Evolutionary conservation across 164 flowering plant genomes (phyloP), one percentile per base, ranked within the genome.

Genomic region (Sextonia rubra): DNA sequence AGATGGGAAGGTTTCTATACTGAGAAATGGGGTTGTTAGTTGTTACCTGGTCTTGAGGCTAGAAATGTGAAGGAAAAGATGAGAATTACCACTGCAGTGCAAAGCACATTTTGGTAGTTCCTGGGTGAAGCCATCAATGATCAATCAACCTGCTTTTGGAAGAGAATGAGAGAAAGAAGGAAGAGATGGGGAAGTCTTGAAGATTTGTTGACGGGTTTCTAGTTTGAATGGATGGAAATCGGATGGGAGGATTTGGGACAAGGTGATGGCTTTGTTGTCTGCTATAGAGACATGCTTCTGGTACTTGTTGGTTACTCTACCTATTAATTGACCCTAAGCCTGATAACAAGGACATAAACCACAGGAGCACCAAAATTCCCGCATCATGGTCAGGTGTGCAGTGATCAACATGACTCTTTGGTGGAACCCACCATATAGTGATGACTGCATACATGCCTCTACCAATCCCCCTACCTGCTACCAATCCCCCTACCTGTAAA

Each of bases 11-110:
- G 14, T 63, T 9, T 30, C 22, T 22, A 18, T 18, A n/a, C 37
- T 49, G 7, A 25, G 75, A 26, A 24, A 47, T 60, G 56, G 12
- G 30, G 17, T 3, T 20, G 68, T 75, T 83, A 82, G 17, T 3
- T 20, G 68, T 75, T 83, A 82, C 86, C 85, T 85, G 83, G 71
- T 61, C 65, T 68, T 44, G 77, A 69, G 23, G 74, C 81, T n/a
- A 73, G 78, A 73, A 80, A 61, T 30, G 79, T 62, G 73, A 82
- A 74, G 61, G 67, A 74, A 69, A 80, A 74, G 69, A 84, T 32
- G 76, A 82, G 72, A 79, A 75, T 49, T 37, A 77, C 30, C 60
- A 70, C 24, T 22, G 72, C 75, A 77, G 73, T 27, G 60, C 66
- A 71, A 12, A 77, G 72, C 37, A 61, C 60, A 37, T 56, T 76